phyloP scores from a whole-genome alignment of 2,329 filamentous ascomycete species.

The Ceratocystis eucalypticola region DNA sequence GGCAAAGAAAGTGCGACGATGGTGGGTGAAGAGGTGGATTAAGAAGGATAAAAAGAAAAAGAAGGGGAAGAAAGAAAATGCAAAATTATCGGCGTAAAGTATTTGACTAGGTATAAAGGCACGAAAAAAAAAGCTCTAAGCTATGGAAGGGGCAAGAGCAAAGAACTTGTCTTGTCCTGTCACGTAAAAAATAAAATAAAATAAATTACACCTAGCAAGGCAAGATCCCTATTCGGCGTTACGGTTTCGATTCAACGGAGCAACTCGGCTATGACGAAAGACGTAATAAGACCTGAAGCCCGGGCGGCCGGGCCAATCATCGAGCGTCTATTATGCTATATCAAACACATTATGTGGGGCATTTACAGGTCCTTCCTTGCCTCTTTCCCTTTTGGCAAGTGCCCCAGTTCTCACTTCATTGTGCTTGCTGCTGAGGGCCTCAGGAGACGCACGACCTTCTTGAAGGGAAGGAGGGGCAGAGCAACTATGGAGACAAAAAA shows the following conservation, averaged over 20 bases:
- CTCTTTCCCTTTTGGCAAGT: conserved; percentile 1
- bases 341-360: conserved; percentile 7
- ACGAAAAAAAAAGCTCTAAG: neutral
- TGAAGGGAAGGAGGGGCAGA: neutral
- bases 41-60: conserved; percentile 8
- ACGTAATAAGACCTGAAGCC: conserved; percentile 15
- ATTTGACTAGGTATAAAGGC: neutral
- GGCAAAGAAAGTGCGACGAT: conserved; percentile 7
- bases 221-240: conserved; percentile 19
- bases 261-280: conserved; percentile 20
- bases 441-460: conserved; percentile 2
- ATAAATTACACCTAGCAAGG: conserved; percentile 7
- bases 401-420: neutral
- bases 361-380: conserved; percentile 12
- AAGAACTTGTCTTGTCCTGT: neutral
- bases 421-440: neutral
- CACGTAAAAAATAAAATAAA: neutral
- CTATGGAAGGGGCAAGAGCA: conserved; percentile 1
- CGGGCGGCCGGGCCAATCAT: conserved; percentile 20
- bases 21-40: neutral
- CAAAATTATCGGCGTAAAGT: neutral
- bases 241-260: conserved; percentile 19
- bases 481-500: conserved; percentile 1
- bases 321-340: conserved; percentile 15
- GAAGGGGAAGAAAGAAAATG: conserved; percentile 8